phyloP scores from a whole-genome alignment of 2,329 filamentous ascomycete species.

The Davidsoniella virescens region DNA sequence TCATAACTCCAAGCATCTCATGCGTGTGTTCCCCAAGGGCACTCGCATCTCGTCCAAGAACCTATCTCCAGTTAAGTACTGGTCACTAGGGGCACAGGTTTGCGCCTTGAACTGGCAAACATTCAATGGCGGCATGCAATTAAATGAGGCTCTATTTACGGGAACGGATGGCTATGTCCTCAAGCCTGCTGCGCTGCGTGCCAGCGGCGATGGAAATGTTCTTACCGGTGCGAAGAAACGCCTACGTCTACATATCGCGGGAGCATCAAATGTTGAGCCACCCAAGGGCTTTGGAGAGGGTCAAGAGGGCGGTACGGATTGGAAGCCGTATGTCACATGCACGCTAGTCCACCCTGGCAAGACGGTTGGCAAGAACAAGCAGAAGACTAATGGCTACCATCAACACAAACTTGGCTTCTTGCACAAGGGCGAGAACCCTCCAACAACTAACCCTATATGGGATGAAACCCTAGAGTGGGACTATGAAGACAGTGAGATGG shows the following conservation, averaged over 20 bases:
- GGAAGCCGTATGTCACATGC: constrained; percentile 45
- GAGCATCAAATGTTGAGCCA: constrained; percentile 43
- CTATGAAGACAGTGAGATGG: constrained; percentile 49
- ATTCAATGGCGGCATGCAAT: constrained; percentile 47
- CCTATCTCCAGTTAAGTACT: constrained; percentile 45
- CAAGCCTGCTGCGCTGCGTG: constrained; percentile 43
- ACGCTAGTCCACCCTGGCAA: constrained; percentile 43
- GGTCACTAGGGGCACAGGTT: constrained; percentile 51
- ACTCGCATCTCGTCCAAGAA: constrained; percentile 52
- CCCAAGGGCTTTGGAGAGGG: constrained; percentile 10
- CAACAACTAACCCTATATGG: constrained; percentile 46
- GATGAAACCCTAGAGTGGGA: constrained; percentile 52
- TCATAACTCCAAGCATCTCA: constrained; percentile 50
- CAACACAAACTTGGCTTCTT: constrained; percentile 42
- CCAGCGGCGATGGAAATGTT: constrained; percentile 35
- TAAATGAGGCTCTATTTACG: constrained; percentile 52
- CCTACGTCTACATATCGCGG: constrained; percentile 42
- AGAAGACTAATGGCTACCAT: constrained; percentile 44
- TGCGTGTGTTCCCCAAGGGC: constrained; percentile 54
- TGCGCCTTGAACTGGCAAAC: constrained; percentile 57
- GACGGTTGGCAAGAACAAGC: constrained; percentile 34
- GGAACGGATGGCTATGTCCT: constrained; percentile 50
- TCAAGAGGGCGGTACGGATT: constrained; percentile 19
- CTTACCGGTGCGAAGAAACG: constrained; percentile 30
- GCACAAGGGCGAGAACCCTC: constrained; percentile 41